Conservation (phyloP, 2,329 filamentous ascomycete species). For the Cytospora paraplurivora region DNA sequence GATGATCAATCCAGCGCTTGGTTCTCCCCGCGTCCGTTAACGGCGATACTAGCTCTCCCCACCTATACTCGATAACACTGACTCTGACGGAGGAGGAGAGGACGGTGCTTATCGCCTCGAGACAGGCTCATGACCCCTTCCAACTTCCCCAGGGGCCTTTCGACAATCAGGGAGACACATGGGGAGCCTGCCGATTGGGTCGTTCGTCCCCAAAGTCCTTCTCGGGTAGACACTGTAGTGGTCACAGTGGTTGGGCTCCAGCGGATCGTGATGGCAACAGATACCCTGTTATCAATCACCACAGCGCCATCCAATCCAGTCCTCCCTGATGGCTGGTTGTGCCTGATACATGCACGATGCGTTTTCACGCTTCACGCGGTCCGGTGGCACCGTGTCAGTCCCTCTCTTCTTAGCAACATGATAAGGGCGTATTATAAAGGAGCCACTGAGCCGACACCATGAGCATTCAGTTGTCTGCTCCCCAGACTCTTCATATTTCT, state of each 20-base stretch:
- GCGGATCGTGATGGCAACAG: slow-evolving; percentile 13
- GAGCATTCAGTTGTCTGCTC: neutral
- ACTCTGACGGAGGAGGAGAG: neutral
- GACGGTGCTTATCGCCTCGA: slow-evolving; percentile 18
- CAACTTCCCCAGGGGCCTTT: neutral
- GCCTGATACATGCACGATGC: slow-evolving; percentile 18
- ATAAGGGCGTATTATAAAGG: slow-evolving; percentile 17
- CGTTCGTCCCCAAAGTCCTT: slow-evolving; percentile 4
- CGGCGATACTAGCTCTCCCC: slow-evolving; percentile 20
- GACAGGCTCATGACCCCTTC: neutral
- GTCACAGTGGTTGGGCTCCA: slow-evolving; percentile 1
- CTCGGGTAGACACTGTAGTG: neutral
- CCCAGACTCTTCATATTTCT: neutral
- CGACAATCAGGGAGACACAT: neutral
- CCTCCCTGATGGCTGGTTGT: neutral
- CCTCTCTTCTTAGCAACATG: neutral
- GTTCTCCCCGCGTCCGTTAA: slow-evolving; percentile 18
- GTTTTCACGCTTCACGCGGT: slow-evolving; percentile 6
- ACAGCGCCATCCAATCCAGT: slow-evolving; percentile 11
- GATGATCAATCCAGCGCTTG: slow-evolving; percentile 16
- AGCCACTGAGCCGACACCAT: neutral
- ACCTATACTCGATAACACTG: slow-evolving; percentile 16
- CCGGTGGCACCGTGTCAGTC: slow-evolving; percentile 11
- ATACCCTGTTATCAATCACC: slow-evolving; percentile 8
- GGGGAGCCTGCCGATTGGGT: slow-evolving; percentile 1